phyloP scores from a whole-genome alignment of 1,139 yeast species.

The Yamadazyma spencermartinsiae region DNA sequence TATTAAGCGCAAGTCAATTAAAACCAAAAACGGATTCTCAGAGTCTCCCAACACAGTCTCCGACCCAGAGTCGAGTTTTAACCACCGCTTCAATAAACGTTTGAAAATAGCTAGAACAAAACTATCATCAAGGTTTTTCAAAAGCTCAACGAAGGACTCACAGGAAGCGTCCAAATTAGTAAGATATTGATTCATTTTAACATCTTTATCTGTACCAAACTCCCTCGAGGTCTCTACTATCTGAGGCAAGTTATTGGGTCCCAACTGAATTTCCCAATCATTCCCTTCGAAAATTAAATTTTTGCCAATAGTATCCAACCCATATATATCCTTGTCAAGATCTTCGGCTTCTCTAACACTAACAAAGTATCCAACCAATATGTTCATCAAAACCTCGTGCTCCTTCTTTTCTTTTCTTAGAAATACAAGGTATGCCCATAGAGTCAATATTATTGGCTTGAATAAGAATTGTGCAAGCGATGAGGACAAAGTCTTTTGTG shows the following conservation, averaged over 20 bases:
- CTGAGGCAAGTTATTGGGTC: conserved; percentile 57
- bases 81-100: conserved; percentile 59
- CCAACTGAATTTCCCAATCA: conserved; percentile 52
- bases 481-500: conserved; percentile 49
- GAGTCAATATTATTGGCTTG: conserved; percentile 41
- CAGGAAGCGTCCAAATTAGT: conserved; percentile 54
- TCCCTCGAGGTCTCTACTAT: conserved; percentile 25
- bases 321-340: conserved; percentile 20
- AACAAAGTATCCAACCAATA: conserved; percentile 50
- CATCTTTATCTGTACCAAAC: conserved; percentile 20
- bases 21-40: conserved; percentile 53
- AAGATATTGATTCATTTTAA: conserved; percentile 32
- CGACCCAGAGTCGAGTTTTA: conserved; percentile 25
- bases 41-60: conserved; percentile 21
- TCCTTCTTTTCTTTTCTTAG: conserved; percentile 40
- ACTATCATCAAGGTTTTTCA: conserved; percentile 49
- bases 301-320: conserved; percentile 39
- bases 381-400: conserved; percentile 44
- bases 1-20: conserved; percentile 63
- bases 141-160: conserved; percentile 43
- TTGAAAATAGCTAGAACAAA: conserved; percentile 52
- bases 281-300: conserved; percentile 47
- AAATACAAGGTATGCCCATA: conserved; percentile 68
- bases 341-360: conserved; percentile 29
- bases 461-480: conserved; percentile 46